Percentiles rank a stretch among this genome's conserved stretches.
Conservation (phyloP, 768 basidiomycete species). For the Leccinum uliginosum region DNA sequence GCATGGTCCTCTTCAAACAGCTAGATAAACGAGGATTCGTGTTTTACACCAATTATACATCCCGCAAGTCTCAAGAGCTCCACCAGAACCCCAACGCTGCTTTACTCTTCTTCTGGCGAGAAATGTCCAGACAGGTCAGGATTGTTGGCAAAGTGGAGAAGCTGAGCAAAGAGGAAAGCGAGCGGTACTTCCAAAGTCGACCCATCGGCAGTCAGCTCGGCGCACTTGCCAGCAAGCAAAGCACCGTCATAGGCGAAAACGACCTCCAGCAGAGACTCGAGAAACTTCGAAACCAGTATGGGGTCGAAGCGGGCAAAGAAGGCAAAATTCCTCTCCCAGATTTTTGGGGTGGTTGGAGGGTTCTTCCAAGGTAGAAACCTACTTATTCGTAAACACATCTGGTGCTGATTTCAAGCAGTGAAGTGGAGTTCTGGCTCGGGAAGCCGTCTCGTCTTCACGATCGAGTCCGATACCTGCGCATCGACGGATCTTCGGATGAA, state of each 20-base stretch:
- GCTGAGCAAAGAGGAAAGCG: conserved; percentile 64
- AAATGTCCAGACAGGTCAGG: conserved; percentile 75
- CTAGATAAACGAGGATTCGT: conserved; percentile 87
- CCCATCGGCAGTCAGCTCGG: conserved; percentile 84
- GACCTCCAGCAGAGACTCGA: conserved; percentile 61
- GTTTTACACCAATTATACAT: conserved; percentile 96
- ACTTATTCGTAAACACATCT: not conserved
- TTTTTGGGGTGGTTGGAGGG: conserved; percentile 96
- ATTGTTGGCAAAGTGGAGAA: conserved; percentile 85
- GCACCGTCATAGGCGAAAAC: conserved; percentile 68
- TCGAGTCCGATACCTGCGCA: conserved; percentile 72
- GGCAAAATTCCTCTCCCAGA: conserved; percentile 70
- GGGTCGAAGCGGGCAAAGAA: conserved; percentile 36
- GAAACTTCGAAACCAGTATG: conserved; percentile 55
- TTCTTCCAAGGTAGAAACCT: conserved; percentile 72
- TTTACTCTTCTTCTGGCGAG: conserved; percentile 89
- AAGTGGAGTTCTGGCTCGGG: conserved; percentile 97
- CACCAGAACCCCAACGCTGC: conserved; percentile 72
- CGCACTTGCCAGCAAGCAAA: conserved; percentile 93
- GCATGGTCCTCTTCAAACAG: conserved; percentile 89
- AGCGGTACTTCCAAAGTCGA: conserved; percentile 76
- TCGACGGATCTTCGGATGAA: conserved; percentile 43
- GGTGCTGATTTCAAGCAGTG: conserved; percentile 43
- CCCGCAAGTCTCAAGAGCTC: conserved; percentile 86
- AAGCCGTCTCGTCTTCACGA: conserved; percentile 94